Percentiles rank a stretch among this genome's conserved stretches.
These are phyloP conservation scores for Scedosporium aurantiacum DNA, from an alignment of 2,329 filamentous ascomycete genomes.

Conservation along the genomic window DNA sequence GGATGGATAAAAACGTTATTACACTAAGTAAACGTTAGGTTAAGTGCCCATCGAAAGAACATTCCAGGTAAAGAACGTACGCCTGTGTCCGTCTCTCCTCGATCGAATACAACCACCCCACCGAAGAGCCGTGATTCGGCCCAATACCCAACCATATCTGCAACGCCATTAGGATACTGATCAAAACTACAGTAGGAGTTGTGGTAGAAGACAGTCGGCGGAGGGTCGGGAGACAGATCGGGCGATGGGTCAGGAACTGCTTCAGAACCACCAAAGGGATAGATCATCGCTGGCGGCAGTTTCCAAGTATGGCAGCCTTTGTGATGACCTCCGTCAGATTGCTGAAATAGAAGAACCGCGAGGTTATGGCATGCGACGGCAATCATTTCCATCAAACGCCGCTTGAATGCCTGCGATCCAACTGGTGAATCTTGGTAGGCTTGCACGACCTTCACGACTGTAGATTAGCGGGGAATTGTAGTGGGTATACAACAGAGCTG, in stretches of 20 bases:
- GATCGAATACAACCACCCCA: conserved; percentile 19
- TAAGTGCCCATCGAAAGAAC: not conserved
- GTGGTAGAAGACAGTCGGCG: not conserved
- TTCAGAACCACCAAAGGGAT: no score
- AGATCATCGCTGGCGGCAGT: no score
- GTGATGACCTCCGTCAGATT: not conserved
- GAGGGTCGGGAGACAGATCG: not conserved
- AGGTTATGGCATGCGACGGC: not conserved
- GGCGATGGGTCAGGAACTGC: no score
- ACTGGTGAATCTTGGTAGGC: not conserved
- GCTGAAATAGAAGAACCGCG: not conserved
- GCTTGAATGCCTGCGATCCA: not conserved
- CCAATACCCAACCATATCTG: conserved; percentile 18
- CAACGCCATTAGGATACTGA: conserved; percentile 16
- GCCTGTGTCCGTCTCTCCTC: conserved; percentile 13
- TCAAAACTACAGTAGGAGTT: conserved; percentile 12
- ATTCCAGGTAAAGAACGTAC: conserved; percentile 4
- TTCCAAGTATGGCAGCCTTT: not conserved
- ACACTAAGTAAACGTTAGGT: not conserved
- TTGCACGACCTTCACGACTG: not conserved
- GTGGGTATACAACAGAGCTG: no score
- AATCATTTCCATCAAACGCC: not conserved
- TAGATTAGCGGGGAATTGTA: no score
- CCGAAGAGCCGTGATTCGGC: conserved; percentile 18
- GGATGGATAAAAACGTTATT: not conserved